Base-by-base conservation (phyloP, 345 rosid genomes). In the Combretum micranthum region DNA sequence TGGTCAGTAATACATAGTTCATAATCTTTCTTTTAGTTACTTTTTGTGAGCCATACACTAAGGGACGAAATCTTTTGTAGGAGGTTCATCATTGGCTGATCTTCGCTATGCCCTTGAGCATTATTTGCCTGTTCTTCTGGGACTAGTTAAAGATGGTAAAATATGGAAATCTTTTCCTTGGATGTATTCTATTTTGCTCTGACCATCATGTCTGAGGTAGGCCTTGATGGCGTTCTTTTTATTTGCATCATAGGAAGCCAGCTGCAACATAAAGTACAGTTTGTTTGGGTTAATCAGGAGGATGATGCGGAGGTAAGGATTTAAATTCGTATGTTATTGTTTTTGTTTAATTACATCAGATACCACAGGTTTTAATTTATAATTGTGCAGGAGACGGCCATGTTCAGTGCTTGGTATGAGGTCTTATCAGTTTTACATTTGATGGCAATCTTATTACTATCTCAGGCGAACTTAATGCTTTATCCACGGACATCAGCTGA, bases 61-160 rank as follows among this genome's bases (percentile, higher is more conserved):
- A 69, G 26, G 60, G 66, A 23, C 16, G 42, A 18, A 64, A 44
- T 47, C 39, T 32, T 74, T 57, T 69, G 61, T 59, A 85, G 96
- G 95, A 62, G 95, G 97, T 49, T 94, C 99, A 32, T 84, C 96
- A 42, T 80, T 87, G 69, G 84, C 83, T 32, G 96, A 87, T 83
- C 99, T 90, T 50, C 97, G 77, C 75, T 95, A 83, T 77, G 97
- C 95, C 73, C 95, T 94, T 48, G 86, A 87, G 67, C 97, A 94
- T 72, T 90, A 94, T 81, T 79, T 94, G 73, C 96, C 97, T 68
- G 87, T 87, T 65, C 81, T 93, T 58, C 54, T 94, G 79, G 97
- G 88, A 72, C 69, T 85, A 66, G 90, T 85, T 57, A 85, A 83
- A 77, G 97, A 94, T 53, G 96, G 95, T 83, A 75, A 67, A 53